phyloP scores from a whole-genome alignment of 176 grass and related monocot species.

The Avena atlantica region DNA sequence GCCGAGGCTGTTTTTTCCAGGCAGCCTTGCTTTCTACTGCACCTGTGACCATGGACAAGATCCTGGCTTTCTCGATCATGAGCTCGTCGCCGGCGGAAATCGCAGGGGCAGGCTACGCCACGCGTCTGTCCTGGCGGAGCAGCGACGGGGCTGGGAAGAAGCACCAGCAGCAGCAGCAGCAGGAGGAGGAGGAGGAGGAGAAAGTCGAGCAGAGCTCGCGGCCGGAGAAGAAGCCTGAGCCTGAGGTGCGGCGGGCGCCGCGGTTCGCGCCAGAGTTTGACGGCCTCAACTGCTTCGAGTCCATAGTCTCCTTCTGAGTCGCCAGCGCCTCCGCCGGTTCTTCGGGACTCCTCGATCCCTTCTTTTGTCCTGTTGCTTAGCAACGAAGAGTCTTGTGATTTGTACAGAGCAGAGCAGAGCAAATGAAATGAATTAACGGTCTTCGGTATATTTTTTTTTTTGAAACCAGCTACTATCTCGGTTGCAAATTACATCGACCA shows the following conservation, averaged over 20 bases:
- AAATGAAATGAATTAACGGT: too few species aligned
- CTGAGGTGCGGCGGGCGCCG: not conserved
- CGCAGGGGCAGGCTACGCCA: not conserved
- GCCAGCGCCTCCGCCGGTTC: not conserved
- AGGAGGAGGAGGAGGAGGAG: not conserved
- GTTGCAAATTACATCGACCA: too few species aligned
- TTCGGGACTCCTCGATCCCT: not conserved
- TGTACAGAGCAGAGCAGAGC: not conserved
- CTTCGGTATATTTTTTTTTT: too few species aligned
- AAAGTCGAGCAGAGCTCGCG: not conserved
- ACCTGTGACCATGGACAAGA: conserved; percentile 7
- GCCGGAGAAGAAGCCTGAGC: not conserved
- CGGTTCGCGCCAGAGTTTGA: not conserved
- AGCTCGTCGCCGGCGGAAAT: not conserved
- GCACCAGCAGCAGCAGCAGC: not conserved
- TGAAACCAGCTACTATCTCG: too few species aligned
- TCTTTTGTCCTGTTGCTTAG: not conserved
- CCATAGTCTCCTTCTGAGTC: not conserved
- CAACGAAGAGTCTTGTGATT: not conserved
- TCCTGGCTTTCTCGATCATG: conserved; percentile 4
- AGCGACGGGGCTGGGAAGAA: not conserved
- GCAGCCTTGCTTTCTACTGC: not conserved
- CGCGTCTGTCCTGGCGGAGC: not conserved
- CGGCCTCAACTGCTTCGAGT: conserved; percentile 40
- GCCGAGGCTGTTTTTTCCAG: not conserved